Evolutionary conservation across 2,329 filamentous ascomycete species (phyloP).

Genomic region (Verticillium tricorpus): DNA sequence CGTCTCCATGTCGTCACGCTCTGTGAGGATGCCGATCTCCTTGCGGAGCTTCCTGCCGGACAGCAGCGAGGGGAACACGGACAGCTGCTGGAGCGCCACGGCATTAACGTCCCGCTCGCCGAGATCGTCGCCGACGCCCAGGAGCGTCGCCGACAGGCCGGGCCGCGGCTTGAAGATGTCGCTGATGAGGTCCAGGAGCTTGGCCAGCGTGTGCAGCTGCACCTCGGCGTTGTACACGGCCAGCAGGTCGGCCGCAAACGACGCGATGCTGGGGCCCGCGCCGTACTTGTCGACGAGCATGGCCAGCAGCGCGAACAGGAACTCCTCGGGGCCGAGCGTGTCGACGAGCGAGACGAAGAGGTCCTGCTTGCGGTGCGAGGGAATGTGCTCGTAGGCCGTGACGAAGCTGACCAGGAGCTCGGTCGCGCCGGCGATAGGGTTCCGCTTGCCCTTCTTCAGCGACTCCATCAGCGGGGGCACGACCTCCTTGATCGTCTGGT

Average conservation of each 20-base stretch:
- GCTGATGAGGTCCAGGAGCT: conserved; percentile 68
- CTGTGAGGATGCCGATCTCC: conserved; percentile 53
- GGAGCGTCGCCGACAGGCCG: conserved; percentile 65
- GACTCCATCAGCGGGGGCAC: conserved; percentile 88
- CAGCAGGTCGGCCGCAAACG: conserved; percentile 72
- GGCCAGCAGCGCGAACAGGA: conserved; percentile 79
- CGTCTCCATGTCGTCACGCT: conserved; percentile 60
- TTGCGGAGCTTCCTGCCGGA: conserved; percentile 52
- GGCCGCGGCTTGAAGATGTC: conserved; percentile 76
- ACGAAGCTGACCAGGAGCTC: conserved; percentile 94
- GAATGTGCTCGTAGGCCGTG: conserved; percentile 93
- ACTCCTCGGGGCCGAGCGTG: conserved; percentile 80
- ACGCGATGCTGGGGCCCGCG: conserved; percentile 65
- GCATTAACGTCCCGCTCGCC: conserved; percentile 42
- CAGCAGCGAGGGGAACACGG: conserved; percentile 53
- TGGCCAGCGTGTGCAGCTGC: conserved; percentile 75
- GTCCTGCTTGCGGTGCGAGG: conserved; percentile 74
- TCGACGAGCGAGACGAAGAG: conserved; percentile 82
- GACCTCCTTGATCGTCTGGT: conserved; percentile 90
- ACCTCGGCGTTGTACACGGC: conserved; percentile 66
- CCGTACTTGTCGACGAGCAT: conserved; percentile 91
- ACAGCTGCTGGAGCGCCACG: conserved; percentile 50
- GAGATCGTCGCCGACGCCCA: conserved; percentile 49
- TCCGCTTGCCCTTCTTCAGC: conserved; percentile 73
- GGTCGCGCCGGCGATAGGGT: conserved; percentile 73